Evolutionary conservation across 176 grass and related monocot species (phyloP).

Genomic region (Cenchrus fungigraminus): DNA sequence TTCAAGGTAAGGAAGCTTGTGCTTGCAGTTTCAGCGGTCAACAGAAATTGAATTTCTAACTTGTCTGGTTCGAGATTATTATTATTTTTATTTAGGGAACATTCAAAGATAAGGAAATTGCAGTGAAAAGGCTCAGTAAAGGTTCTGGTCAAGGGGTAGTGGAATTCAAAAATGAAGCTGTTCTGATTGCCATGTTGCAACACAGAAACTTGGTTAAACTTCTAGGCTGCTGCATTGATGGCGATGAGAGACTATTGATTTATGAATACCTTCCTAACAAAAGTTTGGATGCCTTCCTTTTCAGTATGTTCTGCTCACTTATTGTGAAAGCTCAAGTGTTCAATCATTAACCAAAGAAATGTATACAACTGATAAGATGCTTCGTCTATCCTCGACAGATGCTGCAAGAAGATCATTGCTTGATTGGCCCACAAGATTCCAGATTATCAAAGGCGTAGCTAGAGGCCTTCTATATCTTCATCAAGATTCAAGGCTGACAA

Average conservation of each 20-base stretch:
- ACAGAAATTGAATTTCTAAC: background rate
- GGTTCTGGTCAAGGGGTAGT: slow-evolving; percentile 46
- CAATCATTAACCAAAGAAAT: slow-evolving; percentile 3
- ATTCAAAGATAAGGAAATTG: slow-evolving; percentile 31
- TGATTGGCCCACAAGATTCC: slow-evolving; percentile 54
- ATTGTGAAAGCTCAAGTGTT: background rate
- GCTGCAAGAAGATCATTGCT: slow-evolving; percentile 35
- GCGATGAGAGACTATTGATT: slow-evolving; percentile 51
- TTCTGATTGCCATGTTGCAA: slow-evolving; percentile 50
- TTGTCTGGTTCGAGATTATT: background rate
- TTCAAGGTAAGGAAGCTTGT: slow-evolving; percentile 49
- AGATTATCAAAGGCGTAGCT: slow-evolving; percentile 63
- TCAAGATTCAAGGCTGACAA: slow-evolving; percentile 56
- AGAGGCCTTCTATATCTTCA: slow-evolving; percentile 70
- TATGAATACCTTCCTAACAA: slow-evolving; percentile 58
- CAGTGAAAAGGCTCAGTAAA: slow-evolving; percentile 46
- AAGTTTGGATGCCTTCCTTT: slow-evolving; percentile 62
- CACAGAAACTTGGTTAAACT: slow-evolving; percentile 60
- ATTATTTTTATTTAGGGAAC: slow-evolving; percentile 36
- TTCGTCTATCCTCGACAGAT: slow-evolving; percentile 24
- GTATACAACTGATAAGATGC: background rate
- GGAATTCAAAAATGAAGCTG: slow-evolving; percentile 61
- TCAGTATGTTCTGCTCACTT: slow-evolving; percentile 37
- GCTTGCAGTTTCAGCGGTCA: background rate
- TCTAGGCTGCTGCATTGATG: slow-evolving; percentile 41